Conservation (phyloP, 2,329 filamentous ascomycete genomes). For the Cladosporium sp. region DNA sequence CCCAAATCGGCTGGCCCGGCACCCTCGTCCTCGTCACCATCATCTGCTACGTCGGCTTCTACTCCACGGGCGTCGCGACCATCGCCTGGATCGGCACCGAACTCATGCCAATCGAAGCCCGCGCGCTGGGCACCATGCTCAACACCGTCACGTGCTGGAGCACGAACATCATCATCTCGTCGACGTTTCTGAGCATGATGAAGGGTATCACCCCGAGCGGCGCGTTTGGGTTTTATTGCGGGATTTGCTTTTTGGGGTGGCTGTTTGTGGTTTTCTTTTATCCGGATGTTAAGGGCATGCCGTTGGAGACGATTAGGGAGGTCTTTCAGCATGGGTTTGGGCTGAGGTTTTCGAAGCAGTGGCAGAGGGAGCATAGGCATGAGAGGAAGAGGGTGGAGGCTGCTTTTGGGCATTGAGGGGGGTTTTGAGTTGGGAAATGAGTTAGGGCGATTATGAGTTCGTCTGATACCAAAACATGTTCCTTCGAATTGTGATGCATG, state of each 20-base stretch:
- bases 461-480: no score
- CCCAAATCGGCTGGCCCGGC: conserved; percentile 32
- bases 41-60: conserved; percentile 42
- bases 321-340: conserved; percentile 48
- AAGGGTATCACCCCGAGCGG: conserved; percentile 47
- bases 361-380: conserved; percentile 36
- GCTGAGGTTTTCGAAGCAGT: conserved; percentile 32
- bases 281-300: conserved; percentile 52
- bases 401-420: conserved; percentile 21
- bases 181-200: conserved; percentile 49
- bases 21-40: conserved; percentile 41
- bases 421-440: no score
- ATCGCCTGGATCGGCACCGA: conserved; percentile 46
- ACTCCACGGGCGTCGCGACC: conserved; percentile 43
- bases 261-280: conserved; percentile 48
- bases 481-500: no score
- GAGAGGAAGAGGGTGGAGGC: conserved; percentile 18
- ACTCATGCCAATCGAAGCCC: conserved; percentile 45
- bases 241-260: conserved; percentile 46
- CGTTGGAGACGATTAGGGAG: conserved; percentile 50
- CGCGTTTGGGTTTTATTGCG: conserved; percentile 50
- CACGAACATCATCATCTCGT: conserved; percentile 47
- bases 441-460: no score
- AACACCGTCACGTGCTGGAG: conserved; percentile 43
- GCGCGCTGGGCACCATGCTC: conserved; percentile 47